Base-by-base conservation (phyloP, 352 stramenopile genomes). In the Phytophthora sp. region DNA sequence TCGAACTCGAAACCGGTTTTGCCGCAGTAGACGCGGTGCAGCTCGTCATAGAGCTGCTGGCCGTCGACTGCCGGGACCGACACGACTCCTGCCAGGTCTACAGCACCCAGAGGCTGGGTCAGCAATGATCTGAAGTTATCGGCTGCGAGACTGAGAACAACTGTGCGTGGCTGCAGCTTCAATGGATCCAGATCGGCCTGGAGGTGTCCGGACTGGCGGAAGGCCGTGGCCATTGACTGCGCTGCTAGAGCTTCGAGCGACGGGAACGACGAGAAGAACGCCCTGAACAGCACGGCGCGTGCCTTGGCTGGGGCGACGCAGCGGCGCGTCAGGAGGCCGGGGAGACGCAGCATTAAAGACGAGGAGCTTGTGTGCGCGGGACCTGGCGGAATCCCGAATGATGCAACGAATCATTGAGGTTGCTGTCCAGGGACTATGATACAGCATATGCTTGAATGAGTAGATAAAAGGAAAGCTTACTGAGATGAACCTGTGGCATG, bases 1-100 rank as follows among this genome's bases (percentile, higher is more conserved):
- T 90, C 74, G 62, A 93, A 93, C 73, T 96, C 86, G 56, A 88
- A 89, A 27, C 87, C 86, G 11, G 91, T 88, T 64, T 91, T 90
- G 27, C 86, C 79, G 63, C 84, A 93, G 65, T 96, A 96, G 18
- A 76, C 68, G 13, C 65, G 60, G 20, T 79, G 74, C 29, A 95
- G 57, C 39, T 85, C 68, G 12, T 89, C 76, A 68, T 90, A 93
- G 29, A 86, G 66, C 30, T 79, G 65, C 31, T 88, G 70, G 9
- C 81, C 80, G 16, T 58, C 82, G 8, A 60, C 24, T 1, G 57
- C 69, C 15, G 66, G 21, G 4, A 76, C 26, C 1, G 76, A 69
- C 20, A 81, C 52, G 18, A 77, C 59, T 4, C 33, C 55, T 0
- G 9, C 31, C 36, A 84, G 38, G 33, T 78, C 67, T 20, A 66